Base-by-base conservation (phyloP, 2,329 filamentous ascomycete genomes). In the Epichloe sp. region DNA sequence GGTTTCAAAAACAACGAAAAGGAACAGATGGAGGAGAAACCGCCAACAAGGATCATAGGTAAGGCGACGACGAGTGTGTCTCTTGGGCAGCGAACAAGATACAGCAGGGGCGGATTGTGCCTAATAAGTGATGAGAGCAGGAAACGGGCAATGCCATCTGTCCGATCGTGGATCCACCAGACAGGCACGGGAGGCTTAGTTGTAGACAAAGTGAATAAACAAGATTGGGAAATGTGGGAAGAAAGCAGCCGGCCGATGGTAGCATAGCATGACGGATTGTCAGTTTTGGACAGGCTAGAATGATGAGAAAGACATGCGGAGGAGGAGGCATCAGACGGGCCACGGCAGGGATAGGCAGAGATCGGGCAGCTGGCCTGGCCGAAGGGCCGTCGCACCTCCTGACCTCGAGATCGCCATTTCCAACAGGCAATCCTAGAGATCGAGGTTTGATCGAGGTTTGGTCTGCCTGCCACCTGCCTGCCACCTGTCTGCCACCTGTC, bases 341-440 rank as follows among this genome's bases (percentile, higher is more conserved):
- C n/a, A 21, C 15, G 23, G n/a, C 23, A 31, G 40, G 14, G 6
- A 12, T 21, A 10, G 48, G 14, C 21, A 26, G 23, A 47, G 43
- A 42, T 47, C 31, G 49, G 43, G 36, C 26, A 19, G 47, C 47
- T 34, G 23, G 15, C n/a, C 47, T 34, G 23, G 15, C n/a, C 19
- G 41, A 49, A 31, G 26, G 26, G 26, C 26, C 26, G 26, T 31
- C 26, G 26, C 26, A 31, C 26, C 7, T n/a, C 8, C 12, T 12
- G 17, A 38, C 37, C n/a, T 37, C 31, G 45, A 55, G 54, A 55
- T 55, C 50, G 47, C 45, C 38, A 38, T 38, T 38, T n/a, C 34
- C 52, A 21, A 42, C 40, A 19, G 38, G 17, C 31, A 34, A 34
- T n/a, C 37, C 37, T 46, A 45, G 44, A 17, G 54, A 55, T 55